Evolutionary conservation across 352 stramenopile genomes (phyloP).

Genomic region (Globisporangium camurandrum): DNA sequence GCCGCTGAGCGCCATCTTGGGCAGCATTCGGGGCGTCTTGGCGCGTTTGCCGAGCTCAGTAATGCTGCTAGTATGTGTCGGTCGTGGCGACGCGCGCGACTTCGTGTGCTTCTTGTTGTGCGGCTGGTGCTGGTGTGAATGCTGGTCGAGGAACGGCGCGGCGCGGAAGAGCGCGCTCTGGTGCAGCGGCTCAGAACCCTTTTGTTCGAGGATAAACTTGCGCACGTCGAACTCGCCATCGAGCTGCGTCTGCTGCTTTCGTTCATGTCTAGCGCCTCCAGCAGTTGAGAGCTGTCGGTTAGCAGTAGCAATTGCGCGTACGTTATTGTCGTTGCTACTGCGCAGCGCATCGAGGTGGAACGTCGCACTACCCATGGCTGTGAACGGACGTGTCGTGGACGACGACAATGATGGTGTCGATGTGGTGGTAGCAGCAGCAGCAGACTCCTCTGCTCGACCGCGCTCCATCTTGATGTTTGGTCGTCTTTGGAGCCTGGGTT

Average conservation of each 20-base stretch:
- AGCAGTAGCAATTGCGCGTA: too few species aligned
- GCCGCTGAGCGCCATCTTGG: slow-evolving; percentile 7
- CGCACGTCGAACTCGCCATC: slow-evolving; percentile 46
- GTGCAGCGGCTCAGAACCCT: slow-evolving; percentile 36
- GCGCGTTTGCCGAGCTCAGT: slow-evolving; percentile 5
- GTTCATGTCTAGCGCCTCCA: neutral
- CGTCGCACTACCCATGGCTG: slow-evolving; percentile 22
- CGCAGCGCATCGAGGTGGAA: slow-evolving; percentile 21
- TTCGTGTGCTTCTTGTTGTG: too few species aligned
- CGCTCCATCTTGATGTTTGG: neutral
- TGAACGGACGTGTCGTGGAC: slow-evolving; percentile 36
- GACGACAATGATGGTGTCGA: too few species aligned
- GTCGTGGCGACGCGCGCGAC: slow-evolving; percentile 1
- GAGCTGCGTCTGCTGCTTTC: neutral
- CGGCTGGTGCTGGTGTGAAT: too few species aligned
- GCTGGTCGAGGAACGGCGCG: slow-evolving; percentile 15
- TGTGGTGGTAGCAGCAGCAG: too few species aligned
- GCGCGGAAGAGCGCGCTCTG: slow-evolving; percentile 54
- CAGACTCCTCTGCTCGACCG: neutral
- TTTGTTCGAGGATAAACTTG: slow-evolving; percentile 62
- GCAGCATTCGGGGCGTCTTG: slow-evolving; percentile 14
- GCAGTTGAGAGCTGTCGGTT: slow-evolving; percentile 3
- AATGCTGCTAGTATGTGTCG: neutral
- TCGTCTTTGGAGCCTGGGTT: neutral
- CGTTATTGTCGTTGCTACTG: slow-evolving; percentile 7